Conservation (phyloP, 345 rosid genomes). For the Corchorus olitorius region DNA sequence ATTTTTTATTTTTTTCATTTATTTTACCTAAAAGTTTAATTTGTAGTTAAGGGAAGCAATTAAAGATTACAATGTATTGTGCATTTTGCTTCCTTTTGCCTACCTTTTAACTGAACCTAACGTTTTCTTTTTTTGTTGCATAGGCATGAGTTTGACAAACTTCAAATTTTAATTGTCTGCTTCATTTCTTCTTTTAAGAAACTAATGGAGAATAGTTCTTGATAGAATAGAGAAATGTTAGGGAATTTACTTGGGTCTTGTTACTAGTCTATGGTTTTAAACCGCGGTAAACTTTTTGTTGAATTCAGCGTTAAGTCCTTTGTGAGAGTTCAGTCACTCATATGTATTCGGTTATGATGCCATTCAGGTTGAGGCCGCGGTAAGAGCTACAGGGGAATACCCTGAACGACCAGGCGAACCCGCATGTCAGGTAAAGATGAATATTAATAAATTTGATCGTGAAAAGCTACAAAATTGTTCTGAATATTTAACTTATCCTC, state of each 20-base stretch:
- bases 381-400: constrained; percentile 77
- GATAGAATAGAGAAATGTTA: not conserved
- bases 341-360: constrained; percentile 14
- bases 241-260: not conserved
- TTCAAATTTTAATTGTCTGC: not conserved
- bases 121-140: not conserved
- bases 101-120: not conserved
- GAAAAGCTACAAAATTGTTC: not conserved
- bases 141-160: not conserved
- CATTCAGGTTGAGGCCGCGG: constrained; percentile 68
- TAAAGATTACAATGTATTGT: not conserved
- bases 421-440: constrained; percentile 68
- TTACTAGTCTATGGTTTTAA: not conserved
- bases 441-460: not conserved
- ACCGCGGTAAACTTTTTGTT: not conserved
- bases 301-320: not conserved
- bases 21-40: not conserved
- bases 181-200: not conserved
- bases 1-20: not conserved
- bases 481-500: not conserved
- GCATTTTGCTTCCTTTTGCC: not conserved
- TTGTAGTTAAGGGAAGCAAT: not conserved
- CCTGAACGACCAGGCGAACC: constrained; percentile 89
- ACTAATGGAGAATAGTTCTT: not conserved
- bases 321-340: constrained; percentile 5